Conservation (phyloP, 192 early-diverging fungal genomes). For the Coemansia sp. region DNA sequence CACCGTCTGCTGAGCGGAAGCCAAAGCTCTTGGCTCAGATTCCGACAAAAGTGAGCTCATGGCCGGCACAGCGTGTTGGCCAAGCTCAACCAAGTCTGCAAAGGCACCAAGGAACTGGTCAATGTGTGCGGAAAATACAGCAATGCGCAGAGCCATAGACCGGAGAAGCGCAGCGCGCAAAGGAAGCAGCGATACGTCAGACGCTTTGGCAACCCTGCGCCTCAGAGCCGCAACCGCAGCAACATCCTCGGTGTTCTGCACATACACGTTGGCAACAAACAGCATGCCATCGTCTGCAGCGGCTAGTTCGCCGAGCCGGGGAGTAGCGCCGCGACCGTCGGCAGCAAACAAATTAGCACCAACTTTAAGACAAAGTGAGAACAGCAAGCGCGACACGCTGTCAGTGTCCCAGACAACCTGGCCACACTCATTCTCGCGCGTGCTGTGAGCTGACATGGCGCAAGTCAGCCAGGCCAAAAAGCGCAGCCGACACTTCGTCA, state of each 20-base stretch:
- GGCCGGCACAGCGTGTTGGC: not conserved
- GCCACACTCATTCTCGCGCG: not conserved
- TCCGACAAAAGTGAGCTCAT: not conserved
- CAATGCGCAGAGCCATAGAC: slow-evolving; percentile 10
- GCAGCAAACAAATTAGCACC: not conserved
- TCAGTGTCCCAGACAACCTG: slow-evolving; percentile 15
- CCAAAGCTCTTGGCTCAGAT: too few relatives aligned
- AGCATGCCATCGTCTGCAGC: not conserved
- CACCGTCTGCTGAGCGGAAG: not conserved
- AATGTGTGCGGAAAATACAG: not conserved
- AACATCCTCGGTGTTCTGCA: slow-evolving; percentile 8
- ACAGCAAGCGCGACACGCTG: not conserved
- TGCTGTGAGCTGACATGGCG: not conserved
- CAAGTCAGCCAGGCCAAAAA: slow-evolving; percentile 11
- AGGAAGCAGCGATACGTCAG: not conserved
- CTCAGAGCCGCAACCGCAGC: not conserved
- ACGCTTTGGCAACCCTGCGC: not conserved
- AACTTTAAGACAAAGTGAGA: slow-evolving; percentile 6
- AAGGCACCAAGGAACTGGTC: not conserved
- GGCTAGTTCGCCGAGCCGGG: not conserved
- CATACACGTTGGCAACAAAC: slow-evolving; percentile 12
- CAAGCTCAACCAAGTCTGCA: not conserved
- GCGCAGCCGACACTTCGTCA: not conserved
- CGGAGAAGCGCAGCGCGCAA: not conserved
- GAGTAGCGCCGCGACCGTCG: not conserved